Percentiles rank a stretch among this genome's conserved stretches.
phyloP scores from a whole-genome alignment of 371 early-diverging fungal genomes.

The Haplosporangium sp. region DNA sequence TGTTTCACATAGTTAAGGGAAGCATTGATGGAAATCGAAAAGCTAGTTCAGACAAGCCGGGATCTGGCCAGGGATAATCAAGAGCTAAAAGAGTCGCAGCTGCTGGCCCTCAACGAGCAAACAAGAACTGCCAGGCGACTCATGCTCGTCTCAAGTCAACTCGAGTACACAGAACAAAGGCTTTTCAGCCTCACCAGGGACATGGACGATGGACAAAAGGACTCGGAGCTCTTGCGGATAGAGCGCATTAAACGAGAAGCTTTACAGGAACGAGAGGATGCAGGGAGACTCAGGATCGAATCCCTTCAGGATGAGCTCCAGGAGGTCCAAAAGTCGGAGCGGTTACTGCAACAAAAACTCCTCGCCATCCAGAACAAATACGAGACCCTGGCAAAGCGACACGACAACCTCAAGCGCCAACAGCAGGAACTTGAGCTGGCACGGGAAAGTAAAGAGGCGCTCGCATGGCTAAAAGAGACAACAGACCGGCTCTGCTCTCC shows the following conservation, averaged over 20 bases:
- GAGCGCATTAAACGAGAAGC: conserved; percentile 41
- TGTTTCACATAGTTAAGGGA: conserved; percentile 27
- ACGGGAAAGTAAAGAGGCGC: conserved; percentile 51
- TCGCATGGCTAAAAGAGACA: conserved; percentile 54
- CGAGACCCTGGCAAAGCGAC: conserved; percentile 40
- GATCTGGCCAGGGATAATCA: conserved; percentile 47
- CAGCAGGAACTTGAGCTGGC: conserved; percentile 53
- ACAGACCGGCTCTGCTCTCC: conserved; percentile 48
- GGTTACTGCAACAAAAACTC: conserved; percentile 30
- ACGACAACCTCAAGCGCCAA: conserved; percentile 48
- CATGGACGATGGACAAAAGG: conserved; percentile 28
- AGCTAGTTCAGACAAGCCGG: conserved; percentile 40
- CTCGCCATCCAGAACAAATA: conserved; percentile 36
- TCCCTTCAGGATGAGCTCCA: conserved; percentile 42
- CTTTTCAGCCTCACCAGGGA: conserved; percentile 38
- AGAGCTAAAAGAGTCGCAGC: conserved; percentile 38
- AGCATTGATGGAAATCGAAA: conserved; percentile 49
- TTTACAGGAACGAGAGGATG: conserved; percentile 50
- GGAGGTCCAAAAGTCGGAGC: conserved; percentile 45
- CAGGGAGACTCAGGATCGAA: conserved; percentile 33
- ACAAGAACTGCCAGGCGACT: conserved; percentile 45
- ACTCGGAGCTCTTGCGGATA: conserved; percentile 37
- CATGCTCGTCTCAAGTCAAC: conserved; percentile 41
- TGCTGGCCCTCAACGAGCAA: conserved; percentile 47
- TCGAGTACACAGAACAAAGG: conserved; percentile 50